Percentiles rank a stretch among this genome's conserved stretches.
phyloP scores from a whole-genome alignment of 257 asterid species.

The Capsicum chinense region DNA sequence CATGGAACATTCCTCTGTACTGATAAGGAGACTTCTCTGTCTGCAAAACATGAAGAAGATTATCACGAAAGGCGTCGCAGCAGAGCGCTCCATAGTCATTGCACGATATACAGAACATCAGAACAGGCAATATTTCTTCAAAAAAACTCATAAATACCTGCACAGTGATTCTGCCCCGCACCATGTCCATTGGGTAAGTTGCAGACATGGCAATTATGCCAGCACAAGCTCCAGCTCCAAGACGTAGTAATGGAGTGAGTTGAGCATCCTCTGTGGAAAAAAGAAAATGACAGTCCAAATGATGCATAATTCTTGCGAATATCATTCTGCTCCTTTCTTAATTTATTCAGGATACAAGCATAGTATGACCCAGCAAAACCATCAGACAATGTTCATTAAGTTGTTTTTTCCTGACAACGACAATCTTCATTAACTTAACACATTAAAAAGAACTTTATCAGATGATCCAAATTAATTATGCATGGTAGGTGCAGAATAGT shows the following conservation, averaged over 20 bases:
- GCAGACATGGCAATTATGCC: conserved; percentile 99
- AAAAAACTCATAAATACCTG: conserved; percentile 58
- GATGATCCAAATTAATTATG: neutral
- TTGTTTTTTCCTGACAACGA: no score
- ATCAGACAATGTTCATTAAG: neutral
- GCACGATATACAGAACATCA: neutral
- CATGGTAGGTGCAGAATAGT: neutral
- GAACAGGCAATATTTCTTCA: conserved; percentile 17
- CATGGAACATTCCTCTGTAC: conserved; percentile 95
- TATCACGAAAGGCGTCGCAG: conserved; percentile 22
- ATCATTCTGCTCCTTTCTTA: neutral
- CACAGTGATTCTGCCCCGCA: conserved; percentile 93
- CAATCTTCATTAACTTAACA: neutral
- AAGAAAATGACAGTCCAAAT: conserved; percentile 25
- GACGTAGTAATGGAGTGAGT: conserved; percentile 83
- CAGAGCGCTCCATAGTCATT: neutral
- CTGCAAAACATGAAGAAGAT: conserved; percentile 50
- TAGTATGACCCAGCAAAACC: neutral
- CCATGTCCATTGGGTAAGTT: conserved; percentile 99
- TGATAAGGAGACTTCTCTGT: conserved; percentile 86
- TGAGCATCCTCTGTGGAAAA: conserved; percentile 75
- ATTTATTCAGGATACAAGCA: neutral
- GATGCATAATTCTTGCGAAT: conserved; percentile 16
- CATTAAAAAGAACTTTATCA: neutral
- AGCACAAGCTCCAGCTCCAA: conserved; percentile 99